A percentile compares a stretch with the other conserved stretches of the same genome.
Evolutionary conservation across 352 stramenopile species (phyloP).

Genomic region (Phytophthora uliginosa): DNA sequence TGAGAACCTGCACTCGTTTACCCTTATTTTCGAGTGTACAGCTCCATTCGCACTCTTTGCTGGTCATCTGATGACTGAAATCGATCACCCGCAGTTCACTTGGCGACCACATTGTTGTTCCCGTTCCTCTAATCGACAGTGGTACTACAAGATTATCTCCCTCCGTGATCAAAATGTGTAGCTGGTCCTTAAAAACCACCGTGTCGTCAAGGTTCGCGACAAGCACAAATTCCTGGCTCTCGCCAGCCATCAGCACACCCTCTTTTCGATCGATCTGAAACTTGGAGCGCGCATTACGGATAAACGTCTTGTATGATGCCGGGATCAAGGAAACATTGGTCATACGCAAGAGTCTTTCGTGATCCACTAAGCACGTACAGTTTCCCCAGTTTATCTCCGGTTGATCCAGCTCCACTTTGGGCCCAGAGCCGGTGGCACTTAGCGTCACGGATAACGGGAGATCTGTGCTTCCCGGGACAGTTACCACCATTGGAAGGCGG

Average conservation of each 20-base stretch:
- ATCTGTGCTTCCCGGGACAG: slow-evolving; percentile 88
- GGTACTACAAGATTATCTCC: slow-evolving; percentile 93
- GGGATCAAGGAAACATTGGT: slow-evolving; percentile 93
- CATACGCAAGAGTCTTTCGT: slow-evolving; percentile 76
- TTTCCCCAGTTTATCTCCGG: slow-evolving; percentile 91
- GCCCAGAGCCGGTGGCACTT: slow-evolving; percentile 85
- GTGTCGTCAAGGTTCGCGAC: slow-evolving; percentile 96
- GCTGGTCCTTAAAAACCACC: slow-evolving; percentile 92
- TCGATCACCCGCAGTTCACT: slow-evolving; percentile 93
- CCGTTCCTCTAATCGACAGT: slow-evolving; percentile 92
- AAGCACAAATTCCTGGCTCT: slow-evolving; percentile 79
- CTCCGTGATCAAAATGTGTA: slow-evolving; percentile 94
- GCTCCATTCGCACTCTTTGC: slow-evolving; percentile 88
- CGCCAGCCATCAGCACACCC: slow-evolving; percentile 82
- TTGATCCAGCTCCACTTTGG: slow-evolving; percentile 87
- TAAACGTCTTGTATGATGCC: slow-evolving; percentile 94
- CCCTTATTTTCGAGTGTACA: slow-evolving; percentile 97
- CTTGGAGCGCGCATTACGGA: slow-evolving; percentile 93
- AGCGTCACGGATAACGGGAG: slow-evolving; percentile 92
- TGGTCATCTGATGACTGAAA: slow-evolving; percentile 95
- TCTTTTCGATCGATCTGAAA: slow-evolving; percentile 94
- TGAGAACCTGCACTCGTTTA: slow-evolving; percentile 91
- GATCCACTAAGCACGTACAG: slow-evolving; percentile 91
- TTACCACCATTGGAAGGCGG: slow-evolving; percentile 89
- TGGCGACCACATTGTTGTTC: slow-evolving; percentile 95